These are phyloP conservation scores for Sclerotinia subarctica DNA, from an alignment of 2,329 filamentous ascomycete genomes.

Conservation along the genomic window DNA sequence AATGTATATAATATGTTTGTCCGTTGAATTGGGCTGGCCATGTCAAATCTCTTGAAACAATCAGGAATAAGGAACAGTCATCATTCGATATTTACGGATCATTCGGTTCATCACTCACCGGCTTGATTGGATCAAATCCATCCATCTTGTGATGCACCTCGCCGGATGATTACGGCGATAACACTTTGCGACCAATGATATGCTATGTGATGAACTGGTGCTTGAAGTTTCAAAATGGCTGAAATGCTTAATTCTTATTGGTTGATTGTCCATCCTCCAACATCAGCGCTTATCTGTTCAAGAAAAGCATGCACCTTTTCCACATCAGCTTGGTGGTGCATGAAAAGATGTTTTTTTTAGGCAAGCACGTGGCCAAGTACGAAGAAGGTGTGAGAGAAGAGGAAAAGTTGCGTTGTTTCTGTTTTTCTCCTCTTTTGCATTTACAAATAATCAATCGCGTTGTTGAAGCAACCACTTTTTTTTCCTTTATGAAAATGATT, in stretches of 20 bases:
- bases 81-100: not conserved
- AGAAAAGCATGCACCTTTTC: not conserved
- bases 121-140: not conserved
- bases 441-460: not conserved
- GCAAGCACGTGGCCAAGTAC: not conserved
- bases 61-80: not conserved
- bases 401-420: not conserved
- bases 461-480: not conserved
- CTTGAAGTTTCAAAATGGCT: too few relatives aligned
- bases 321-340: too few relatives aligned
- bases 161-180: not conserved
- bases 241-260: too few relatives aligned
- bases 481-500: not conserved
- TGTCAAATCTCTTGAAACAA: not conserved
- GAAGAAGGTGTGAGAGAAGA: not conserved
- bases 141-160: slow-evolving; percentile 1
- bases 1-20: too few relatives aligned
- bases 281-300: not conserved
- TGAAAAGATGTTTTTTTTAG: not conserved
- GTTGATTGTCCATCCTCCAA: not conserved
- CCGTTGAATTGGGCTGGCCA: too few relatives aligned
- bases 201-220: too few relatives aligned
- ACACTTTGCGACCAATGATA: too few relatives aligned
- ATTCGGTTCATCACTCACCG: not conserved
- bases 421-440: not conserved